These are phyloP conservation scores for Scheffersomyces spartinae DNA, from an alignment of 805 yeast genomes.

Conservation along the genomic window DNA sequence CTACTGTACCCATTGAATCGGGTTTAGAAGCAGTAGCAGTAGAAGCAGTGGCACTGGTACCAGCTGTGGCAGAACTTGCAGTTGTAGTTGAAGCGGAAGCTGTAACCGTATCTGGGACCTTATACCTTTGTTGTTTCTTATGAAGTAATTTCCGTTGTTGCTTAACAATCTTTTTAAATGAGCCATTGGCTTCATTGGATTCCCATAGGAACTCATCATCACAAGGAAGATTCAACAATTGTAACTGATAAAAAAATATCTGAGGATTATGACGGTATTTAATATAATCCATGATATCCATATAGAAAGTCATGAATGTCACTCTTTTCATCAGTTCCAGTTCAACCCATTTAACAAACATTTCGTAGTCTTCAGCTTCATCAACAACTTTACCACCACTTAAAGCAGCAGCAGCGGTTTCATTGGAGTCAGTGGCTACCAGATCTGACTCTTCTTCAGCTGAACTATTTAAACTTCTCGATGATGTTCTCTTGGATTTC, in stretches of 20 bases:
- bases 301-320: constrained; percentile 70
- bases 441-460: constrained; percentile 21
- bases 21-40: too few species aligned
- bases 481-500: constrained; percentile 11
- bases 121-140: constrained; percentile 3
- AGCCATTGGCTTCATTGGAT: constrained; percentile 23
- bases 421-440: constrained; percentile 5
- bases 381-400: too few species aligned
- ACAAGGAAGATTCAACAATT: constrained; percentile 28
- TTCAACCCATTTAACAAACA: constrained; percentile 63
- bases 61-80: too few species aligned
- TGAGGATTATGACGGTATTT: constrained; percentile 56
- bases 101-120: too few species aligned
- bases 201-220: constrained; percentile 31
- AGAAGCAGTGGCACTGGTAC: too few species aligned
- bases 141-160: constrained; percentile 19
- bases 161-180: constrained; percentile 25
- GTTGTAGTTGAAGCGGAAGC: too few species aligned
- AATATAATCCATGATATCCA: constrained; percentile 70
- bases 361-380: not conserved
- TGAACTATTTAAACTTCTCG: constrained; percentile 15
- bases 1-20: too few species aligned
- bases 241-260: constrained; percentile 26
- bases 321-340: constrained; percentile 68
- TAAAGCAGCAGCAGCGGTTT: constrained; percentile 17